Evolutionary conservation across 2,329 filamentous ascomycete species (phyloP).

Genomic region (Cladophialophora chaetospira): DNA sequence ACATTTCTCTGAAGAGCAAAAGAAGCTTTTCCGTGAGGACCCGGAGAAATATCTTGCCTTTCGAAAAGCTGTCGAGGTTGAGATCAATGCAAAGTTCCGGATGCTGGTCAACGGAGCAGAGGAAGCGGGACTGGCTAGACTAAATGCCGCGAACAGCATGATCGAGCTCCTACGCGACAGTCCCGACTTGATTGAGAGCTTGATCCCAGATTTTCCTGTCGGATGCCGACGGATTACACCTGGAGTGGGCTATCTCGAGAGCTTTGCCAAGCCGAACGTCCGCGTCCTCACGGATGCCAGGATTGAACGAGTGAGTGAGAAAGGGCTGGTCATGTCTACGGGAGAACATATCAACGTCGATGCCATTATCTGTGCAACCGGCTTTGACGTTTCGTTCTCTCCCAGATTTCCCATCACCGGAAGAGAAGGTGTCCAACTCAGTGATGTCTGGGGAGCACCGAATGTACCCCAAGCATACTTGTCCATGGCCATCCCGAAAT

Average conservation of each 20-base stretch:
- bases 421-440: conserved; percentile 31
- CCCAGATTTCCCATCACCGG: conserved; percentile 32
- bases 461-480: conserved; percentile 32
- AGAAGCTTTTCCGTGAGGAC: conserved; percentile 8
- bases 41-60: conserved; percentile 19
- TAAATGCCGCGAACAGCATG: conserved; percentile 26
- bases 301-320: conserved; percentile 30
- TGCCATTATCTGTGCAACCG: conserved; percentile 40
- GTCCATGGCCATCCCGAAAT: conserved; percentile 15
- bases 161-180: conserved; percentile 24
- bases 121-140: conserved; percentile 1
- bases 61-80: conserved; percentile 26
- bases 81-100: conserved; percentile 22
- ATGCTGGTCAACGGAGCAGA: conserved; percentile 13
- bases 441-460: conserved; percentile 41
- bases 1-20: conserved; percentile 27
- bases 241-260: conserved; percentile 37
- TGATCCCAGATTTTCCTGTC: conserved; percentile 32
- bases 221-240: conserved; percentile 37
- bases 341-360: conserved; percentile 34
- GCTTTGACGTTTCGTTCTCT: conserved; percentile 38
- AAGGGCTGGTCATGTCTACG: conserved; percentile 27
- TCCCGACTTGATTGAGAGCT: conserved; percentile 27
- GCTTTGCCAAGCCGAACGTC: conserved; percentile 33
- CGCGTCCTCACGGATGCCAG: conserved; percentile 22